Base-by-base conservation (phyloP, 2,329 filamentous ascomycete species). In the Chalaropsis ovoidea region DNA sequence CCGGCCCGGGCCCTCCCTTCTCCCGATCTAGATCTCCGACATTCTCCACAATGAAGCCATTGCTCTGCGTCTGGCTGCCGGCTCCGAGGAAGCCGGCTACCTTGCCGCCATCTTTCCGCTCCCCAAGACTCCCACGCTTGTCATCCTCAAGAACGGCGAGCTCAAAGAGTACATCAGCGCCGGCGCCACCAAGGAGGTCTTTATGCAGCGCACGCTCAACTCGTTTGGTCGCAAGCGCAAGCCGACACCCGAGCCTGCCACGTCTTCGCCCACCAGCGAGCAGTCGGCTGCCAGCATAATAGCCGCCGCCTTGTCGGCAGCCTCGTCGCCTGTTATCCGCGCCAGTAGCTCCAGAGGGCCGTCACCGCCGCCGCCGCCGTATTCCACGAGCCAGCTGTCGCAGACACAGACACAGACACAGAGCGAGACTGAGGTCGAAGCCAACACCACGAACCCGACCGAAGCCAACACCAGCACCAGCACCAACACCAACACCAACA, bases 51-150 rank as follows among this genome's bases (percentile, higher is more conserved):
- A 80, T 43, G 83, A 86, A 71, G 82, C 89, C 2, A 79, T 96
- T 22, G 76, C 87, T 7, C 78, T 96, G 24, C 83, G 86, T 62
- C 79, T 96, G 24, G 75, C 80, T 42, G 84, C 86, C 19, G 89
- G 86, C 24, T 91, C 88, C 1, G 82, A 88, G 69, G 91, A 96
- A 77, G 90, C 90, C 10, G 85, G 83, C 5, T 95, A 90, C 71
- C 79, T 97, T 15, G 82, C 86, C 10, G 89, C 89, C 58, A 89
- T 96, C 71, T 95, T 90, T 71, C 89, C 90, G 0, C 78, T 96
- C n/a, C 82, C 84, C 0, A 84, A 84, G 69, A 84, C 85, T n/a
- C 92, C 93, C 0, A 88, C 88, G 1, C 76, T 96, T 8, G 81
- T 96, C 17, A 78, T 95, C 22, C 92, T 96, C 70, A 84, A 86